A percentile compares a stretch with the other conserved stretches of the same genome.
phyloP scores from a whole-genome alignment of 495 filamentous ascomycete species.

The Friedmanniomyces endolithicus region DNA sequence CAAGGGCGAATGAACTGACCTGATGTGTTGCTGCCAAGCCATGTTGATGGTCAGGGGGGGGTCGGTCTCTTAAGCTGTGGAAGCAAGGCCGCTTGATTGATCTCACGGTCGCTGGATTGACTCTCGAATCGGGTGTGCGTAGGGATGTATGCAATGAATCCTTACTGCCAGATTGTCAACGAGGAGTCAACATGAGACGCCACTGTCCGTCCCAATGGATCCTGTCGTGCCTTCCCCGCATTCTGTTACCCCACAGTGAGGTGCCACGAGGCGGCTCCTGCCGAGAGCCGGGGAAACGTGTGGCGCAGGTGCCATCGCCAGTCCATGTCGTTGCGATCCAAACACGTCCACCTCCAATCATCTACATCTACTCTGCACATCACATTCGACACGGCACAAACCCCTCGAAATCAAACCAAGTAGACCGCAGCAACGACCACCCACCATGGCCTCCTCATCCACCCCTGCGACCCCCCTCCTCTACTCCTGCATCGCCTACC shows the following conservation, averaged over 20 bases:
- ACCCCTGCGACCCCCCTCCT: slow-evolving; percentile 22
- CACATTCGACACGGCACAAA: no score
- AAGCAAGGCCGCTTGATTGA: no score
- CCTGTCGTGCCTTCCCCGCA: neutral
- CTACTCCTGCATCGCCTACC: slow-evolving; percentile 72
- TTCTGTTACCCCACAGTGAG: neutral
- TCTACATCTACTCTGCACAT: neutral
- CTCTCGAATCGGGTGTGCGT: neutral
- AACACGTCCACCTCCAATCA: no score
- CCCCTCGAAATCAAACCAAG: neutral
- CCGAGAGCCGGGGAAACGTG: neutral
- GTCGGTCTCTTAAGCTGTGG: neutral
- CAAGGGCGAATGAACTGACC: neutral
- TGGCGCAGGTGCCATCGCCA: neutral
- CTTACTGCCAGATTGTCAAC: no score
- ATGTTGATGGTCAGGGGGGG: neutral
- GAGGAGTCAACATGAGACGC: no score
- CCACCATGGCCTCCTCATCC: slow-evolving; percentile 22
- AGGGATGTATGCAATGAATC: neutral
- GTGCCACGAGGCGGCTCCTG: neutral
- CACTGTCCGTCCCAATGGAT: neutral
- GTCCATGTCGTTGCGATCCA: no score
- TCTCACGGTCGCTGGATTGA: no score
- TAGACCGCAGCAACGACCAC: no score
- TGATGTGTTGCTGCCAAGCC: slow-evolving; percentile 2